Conservation (phyloP, 441 rosid species). For the Euphorbia schlechtendalii region DNA sequence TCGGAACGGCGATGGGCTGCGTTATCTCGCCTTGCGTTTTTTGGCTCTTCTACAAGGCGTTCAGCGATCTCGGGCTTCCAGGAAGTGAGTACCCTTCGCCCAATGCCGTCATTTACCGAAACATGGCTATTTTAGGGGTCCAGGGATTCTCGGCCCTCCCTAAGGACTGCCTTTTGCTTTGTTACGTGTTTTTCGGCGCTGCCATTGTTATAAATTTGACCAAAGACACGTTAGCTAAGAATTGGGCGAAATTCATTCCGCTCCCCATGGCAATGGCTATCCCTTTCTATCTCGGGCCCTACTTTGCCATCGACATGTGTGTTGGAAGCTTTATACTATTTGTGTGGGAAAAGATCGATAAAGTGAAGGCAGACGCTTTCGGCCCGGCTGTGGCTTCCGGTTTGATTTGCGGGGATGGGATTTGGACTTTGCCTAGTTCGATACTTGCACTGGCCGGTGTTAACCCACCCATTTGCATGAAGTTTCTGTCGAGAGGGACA, state of each 20-base stretch:
- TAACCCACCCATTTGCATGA: conserved; percentile 89
- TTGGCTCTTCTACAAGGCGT: conserved; percentile 88
- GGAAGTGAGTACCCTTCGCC: conserved; percentile 62
- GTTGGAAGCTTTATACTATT: conserved; percentile 69
- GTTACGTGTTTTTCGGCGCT: conserved; percentile 53
- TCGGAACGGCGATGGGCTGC: conserved; percentile 93
- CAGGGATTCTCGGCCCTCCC: too few relatives aligned
- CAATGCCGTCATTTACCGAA: conserved; percentile 47
- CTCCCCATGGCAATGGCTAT: conserved; percentile 87
- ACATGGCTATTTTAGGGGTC: conserved; percentile 61
- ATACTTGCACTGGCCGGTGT: conserved; percentile 67
- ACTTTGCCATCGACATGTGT: conserved; percentile 84
- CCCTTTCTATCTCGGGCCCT: conserved; percentile 74
- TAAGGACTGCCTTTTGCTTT: conserved; percentile 69
- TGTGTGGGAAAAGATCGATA: conserved; percentile 61
- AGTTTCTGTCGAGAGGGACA: conserved; percentile 52
- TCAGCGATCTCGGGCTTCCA: conserved; percentile 49
- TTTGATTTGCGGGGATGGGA: conserved; percentile 83
- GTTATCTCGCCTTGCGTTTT: conserved; percentile 78
- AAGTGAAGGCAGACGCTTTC: conserved; percentile 61
- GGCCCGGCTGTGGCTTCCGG: conserved; percentile 86
- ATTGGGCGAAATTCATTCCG: conserved; percentile 52
- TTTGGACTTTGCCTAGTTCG: conserved; percentile 75
- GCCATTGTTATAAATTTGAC: conserved; percentile 52
- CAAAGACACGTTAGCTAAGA: conserved; percentile 41